phyloP scores from a whole-genome alignment of 2,329 filamentous ascomycete species.

The Kalaharituber pfeilii region DNA sequence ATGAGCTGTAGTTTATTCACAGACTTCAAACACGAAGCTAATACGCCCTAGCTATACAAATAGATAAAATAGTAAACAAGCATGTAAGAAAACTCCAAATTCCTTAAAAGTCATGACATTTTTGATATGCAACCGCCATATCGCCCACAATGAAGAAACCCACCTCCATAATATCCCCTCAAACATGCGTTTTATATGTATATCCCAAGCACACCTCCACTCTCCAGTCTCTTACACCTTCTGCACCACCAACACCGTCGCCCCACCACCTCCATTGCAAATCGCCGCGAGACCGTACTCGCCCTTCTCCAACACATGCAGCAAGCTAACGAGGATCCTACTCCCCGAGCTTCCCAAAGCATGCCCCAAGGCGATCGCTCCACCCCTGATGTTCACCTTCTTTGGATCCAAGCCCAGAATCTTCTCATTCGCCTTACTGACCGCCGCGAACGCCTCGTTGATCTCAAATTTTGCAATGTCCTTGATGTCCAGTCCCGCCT shows the following conservation, averaged over 20 bases:
- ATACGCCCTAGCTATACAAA: no score
- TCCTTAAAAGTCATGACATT: no score
- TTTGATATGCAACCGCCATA: no score
- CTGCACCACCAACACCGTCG: slow-evolving; percentile 82
- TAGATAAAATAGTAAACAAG: no score
- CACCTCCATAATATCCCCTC: no score
- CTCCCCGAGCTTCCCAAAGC: slow-evolving; percentile 79
- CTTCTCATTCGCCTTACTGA: slow-evolving; percentile 39
- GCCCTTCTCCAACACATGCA: slow-evolving; percentile 54
- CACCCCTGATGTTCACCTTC: slow-evolving; percentile 78
- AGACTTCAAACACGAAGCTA: no score
- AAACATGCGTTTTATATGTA: no score
- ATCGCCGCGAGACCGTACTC: slow-evolving; percentile 94
- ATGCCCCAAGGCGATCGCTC: slow-evolving; percentile 86
- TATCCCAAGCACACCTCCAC: background rate
- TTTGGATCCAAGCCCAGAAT: slow-evolving; percentile 47
- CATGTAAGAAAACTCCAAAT: no score
- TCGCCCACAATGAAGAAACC: no score
- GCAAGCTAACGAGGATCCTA: slow-evolving; percentile 57
- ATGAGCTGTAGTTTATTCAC: no score
- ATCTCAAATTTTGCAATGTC: slow-evolving; percentile 95
- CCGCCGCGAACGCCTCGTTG: slow-evolving; percentile 78
- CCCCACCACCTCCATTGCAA: slow-evolving; percentile 89
- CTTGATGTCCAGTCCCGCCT: slow-evolving; percentile 77
- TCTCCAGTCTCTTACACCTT: background rate